A percentile compares a stretch with the other conserved stretches of the same genome.
phyloP scores from a whole-genome alignment of 805 yeast genomes.

The Hanseniaspora occidentalis region DNA sequence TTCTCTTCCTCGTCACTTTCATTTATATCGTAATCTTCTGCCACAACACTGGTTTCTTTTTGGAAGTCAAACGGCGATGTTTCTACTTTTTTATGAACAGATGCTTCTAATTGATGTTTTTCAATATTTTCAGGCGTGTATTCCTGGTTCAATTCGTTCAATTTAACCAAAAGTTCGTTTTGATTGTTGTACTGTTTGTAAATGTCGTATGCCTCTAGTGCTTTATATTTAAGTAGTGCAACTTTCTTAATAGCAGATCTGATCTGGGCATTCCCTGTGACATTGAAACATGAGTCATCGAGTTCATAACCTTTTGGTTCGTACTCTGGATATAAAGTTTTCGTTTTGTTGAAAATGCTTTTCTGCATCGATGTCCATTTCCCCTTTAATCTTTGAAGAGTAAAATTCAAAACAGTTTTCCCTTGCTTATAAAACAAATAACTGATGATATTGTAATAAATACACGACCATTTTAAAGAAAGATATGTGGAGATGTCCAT shows the following conservation, averaged over 20 bases:
- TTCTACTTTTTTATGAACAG: neutral
- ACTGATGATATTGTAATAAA: neutral
- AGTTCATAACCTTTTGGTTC: neutral
- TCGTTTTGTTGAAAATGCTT: neutral
- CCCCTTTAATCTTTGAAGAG: neutral
- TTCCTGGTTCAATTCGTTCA: neutral
- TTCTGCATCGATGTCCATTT: neutral
- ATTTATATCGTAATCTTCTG: neutral
- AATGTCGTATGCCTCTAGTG: neutral
- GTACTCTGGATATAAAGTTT: neutral
- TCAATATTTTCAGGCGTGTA: neutral
- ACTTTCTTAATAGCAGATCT: neutral
- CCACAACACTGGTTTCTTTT: neutral
- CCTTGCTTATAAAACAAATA: neutral
- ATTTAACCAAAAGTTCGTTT: neutral
- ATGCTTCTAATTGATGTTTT: neutral
- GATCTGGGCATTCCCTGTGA: neutral
- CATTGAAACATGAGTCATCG: neutral
- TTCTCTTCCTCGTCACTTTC: neutral
- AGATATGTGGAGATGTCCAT: neutral
- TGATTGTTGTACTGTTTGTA: neutral
- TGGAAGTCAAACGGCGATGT: neutral
- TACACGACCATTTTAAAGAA: constrained; percentile 1
- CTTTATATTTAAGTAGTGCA: neutral
- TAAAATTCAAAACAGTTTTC: neutral